Evolutionary conservation across 371 early-diverging fungal species (phyloP).

Genomic region (Batrachochytrium dendrobatidis): DNA sequence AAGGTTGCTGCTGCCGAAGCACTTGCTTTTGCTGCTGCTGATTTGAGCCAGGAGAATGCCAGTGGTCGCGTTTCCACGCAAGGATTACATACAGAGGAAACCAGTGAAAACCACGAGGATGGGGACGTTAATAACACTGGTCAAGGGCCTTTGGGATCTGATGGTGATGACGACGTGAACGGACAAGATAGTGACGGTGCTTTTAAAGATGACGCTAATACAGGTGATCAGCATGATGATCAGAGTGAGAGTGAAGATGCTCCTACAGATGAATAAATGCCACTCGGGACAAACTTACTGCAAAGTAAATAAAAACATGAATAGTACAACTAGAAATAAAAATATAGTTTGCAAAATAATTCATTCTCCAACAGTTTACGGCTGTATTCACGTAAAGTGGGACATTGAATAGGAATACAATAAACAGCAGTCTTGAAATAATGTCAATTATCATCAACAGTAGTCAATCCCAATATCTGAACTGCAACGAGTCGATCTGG

Average conservation of each 20-base stretch:
- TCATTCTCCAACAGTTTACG: too few relatives aligned
- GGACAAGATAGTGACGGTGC: background rate
- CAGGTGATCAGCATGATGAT: background rate
- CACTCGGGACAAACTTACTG: too few relatives aligned
- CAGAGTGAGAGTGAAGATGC: background rate
- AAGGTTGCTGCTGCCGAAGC: background rate
- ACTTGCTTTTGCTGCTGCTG: slow-evolving; percentile 1
- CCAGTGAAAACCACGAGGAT: background rate
- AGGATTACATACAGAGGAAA: background rate
- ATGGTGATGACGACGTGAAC: background rate
- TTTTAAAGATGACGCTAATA: background rate
- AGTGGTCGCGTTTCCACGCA: background rate
- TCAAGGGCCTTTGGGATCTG: background rate
- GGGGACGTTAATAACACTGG: background rate
- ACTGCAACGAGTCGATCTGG: too few relatives aligned
- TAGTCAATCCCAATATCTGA: too few relatives aligned
- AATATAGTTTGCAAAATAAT: too few relatives aligned
- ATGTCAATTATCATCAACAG: background rate
- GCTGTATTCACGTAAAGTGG: too few relatives aligned
- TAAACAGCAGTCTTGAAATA: too few relatives aligned
- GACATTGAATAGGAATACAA: too few relatives aligned
- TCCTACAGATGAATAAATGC: too few relatives aligned
- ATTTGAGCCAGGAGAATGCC: background rate
- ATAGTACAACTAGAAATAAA: too few relatives aligned
- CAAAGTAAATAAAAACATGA: too few relatives aligned